Base-by-base conservation (phyloP, 768 basidiomycete species). In the Collybia sp. region DNA sequence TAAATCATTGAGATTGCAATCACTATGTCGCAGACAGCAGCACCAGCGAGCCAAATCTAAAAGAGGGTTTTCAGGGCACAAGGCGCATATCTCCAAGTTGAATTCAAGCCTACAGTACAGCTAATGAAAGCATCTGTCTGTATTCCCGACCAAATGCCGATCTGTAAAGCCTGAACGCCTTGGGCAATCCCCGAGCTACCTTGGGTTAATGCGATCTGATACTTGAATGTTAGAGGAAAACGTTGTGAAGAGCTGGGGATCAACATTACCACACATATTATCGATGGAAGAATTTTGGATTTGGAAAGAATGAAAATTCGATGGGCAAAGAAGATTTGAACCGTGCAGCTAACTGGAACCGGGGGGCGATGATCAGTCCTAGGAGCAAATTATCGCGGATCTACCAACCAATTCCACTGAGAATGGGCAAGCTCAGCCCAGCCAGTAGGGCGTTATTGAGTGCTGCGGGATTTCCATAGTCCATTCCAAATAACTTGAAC, bases 241-340 rank as follows among this genome's bases (percentile, higher is more conserved):
- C 5, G 5, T 13, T 1, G 40, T 10, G 20, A 1, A 32, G n/a
- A 0, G 3, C 13, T 40, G 8, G 16, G 53, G 8, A 25, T 25
- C 25, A 8, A 25, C 25, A 52, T 20, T 36, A 58, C 57, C 2
- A 46, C 34, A 10, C 44, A 47, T 19, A 58, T 58, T 9, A 43
- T 16, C 20, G 43, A 53, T 39, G 55, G 53, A 36, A 58, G 34
- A 3, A 25, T 15, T 50, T 48, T 58, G 18, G 48, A 57, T 50
- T 48, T 47, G 1, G 61, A 59, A 13, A 68, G 48, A n/a, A 65
- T 43, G 31, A 50, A 50, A 20, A 68, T 64, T 10, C 65, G 60
- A 42, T 64, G 60, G n/a, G 63, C 64, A 53, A 64, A 68, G 32
- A 61, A 58, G 20, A 54, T 47, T 44, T 65, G 64, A 9, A 65